Evolutionary conservation across 805 yeast species (phyloP).

Genomic region (Teunomyces cretensis): DNA sequence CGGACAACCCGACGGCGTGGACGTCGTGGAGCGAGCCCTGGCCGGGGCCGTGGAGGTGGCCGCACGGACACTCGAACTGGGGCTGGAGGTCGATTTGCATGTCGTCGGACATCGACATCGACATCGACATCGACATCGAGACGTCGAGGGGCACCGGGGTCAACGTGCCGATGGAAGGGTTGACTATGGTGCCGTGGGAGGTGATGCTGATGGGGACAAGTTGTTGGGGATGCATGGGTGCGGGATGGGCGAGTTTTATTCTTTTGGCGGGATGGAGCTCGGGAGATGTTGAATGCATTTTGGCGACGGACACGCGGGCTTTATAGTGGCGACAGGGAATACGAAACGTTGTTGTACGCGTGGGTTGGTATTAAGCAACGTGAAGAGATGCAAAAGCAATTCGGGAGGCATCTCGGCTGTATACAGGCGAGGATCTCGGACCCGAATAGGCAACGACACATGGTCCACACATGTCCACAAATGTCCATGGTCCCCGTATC

Average conservation of each 20-base stretch:
- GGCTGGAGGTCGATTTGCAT: background rate
- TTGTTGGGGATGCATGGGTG: constrained; percentile 5
- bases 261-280: constrained; percentile 6
- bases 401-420: background rate
- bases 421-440: background rate
- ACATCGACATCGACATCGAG: too few relatives aligned
- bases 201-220: background rate
- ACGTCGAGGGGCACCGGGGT: constrained; percentile 1
- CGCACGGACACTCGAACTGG: constrained; percentile 15
- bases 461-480: too few relatives aligned
- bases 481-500: too few relatives aligned
- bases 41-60: constrained; percentile 17
- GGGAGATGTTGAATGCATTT: background rate
- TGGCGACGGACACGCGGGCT: background rate
- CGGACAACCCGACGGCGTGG: constrained; percentile 13
- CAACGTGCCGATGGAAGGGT: constrained; percentile 5
- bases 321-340: too few relatives aligned
- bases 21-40: constrained; percentile 14
- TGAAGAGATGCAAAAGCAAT: background rate
- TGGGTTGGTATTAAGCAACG: background rate
- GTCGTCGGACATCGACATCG: background rate
- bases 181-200: constrained; percentile 4
- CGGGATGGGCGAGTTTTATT: constrained; percentile 9
- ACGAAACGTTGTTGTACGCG: background rate
- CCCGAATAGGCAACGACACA: too few relatives aligned